Conservation (phyloP, 306 rosid species). For the Abrus precatorius region DNA sequence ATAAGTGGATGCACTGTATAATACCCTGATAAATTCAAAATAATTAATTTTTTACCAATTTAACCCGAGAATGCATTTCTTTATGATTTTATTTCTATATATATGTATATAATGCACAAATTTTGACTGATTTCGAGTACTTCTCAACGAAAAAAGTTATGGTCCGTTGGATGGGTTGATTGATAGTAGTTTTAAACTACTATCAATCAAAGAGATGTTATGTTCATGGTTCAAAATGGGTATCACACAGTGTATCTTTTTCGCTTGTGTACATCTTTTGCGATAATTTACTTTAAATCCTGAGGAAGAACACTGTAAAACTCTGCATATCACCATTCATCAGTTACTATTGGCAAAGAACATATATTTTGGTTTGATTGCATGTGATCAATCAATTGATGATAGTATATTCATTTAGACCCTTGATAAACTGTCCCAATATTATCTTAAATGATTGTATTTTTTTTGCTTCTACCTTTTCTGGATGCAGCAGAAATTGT, state of each 20-base stretch:
- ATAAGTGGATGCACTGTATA: background rate
- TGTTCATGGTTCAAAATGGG: too few species aligned
- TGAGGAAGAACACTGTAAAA: background rate
- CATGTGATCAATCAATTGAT: conserved; percentile 7
- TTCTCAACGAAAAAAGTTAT: background rate
- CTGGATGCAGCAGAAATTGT: conserved; percentile 55
- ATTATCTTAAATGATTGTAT: conserved; percentile 36
- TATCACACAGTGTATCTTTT: too few species aligned
- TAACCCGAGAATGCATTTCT: background rate
- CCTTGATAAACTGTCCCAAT: conserved; percentile 11
- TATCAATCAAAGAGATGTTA: too few species aligned
- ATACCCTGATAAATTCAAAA: background rate
- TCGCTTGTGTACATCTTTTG: background rate
- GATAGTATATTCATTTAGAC: background rate
- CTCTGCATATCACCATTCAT: background rate
- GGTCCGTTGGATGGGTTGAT: conserved; percentile 34
- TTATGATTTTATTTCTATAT: background rate
- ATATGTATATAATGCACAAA: background rate
- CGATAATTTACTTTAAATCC: conserved; percentile 3
- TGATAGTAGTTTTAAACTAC: too few species aligned
- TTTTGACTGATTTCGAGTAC: conserved; percentile 7
- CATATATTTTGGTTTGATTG: conserved; percentile 23
- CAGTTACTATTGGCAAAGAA: background rate
- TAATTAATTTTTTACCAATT: background rate
- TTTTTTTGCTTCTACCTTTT: conserved; percentile 31